A percentile compares a stretch with the other conserved stretches of the same genome.
Conservation (phyloP, 345 rosid species). For the Geranium rotundifolium region DNA sequence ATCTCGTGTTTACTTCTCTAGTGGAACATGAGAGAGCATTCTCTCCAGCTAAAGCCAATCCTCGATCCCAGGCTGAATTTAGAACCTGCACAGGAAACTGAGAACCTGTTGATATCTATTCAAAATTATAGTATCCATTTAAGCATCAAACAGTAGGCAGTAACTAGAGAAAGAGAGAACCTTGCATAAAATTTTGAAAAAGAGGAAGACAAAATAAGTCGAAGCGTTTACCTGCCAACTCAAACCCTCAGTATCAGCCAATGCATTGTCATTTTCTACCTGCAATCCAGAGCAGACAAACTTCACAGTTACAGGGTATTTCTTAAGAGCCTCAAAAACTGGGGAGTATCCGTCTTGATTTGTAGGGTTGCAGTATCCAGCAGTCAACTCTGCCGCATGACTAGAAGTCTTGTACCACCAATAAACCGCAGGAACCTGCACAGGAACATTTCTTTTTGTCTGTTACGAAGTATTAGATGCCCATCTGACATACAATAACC, state of each 20-base stretch:
- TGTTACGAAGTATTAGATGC: neutral
- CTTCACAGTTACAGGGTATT: constrained; percentile 52
- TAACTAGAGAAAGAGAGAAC: neutral
- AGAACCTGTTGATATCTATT: constrained; percentile 3
- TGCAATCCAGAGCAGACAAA: constrained; percentile 59
- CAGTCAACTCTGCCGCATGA: constrained; percentile 86
- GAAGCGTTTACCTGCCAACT: constrained; percentile 67
- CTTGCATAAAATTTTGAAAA: neutral
- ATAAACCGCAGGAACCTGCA: constrained; percentile 80
- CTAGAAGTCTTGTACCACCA: constrained; percentile 91
- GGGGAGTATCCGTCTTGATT: constrained; percentile 82
- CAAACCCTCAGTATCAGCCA: constrained; percentile 76
- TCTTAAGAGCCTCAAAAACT: constrained; percentile 62
- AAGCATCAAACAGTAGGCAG: neutral
- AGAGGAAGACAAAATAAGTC: neutral
- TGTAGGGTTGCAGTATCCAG: constrained; percentile 79
- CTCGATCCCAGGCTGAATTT: constrained; percentile 81
- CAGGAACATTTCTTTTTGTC: constrained; percentile 4
- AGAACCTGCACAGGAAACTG: constrained; percentile 41
- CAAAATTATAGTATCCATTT: neutral
- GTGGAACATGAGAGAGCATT: constrained; percentile 60
- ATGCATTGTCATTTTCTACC: constrained; percentile 41
- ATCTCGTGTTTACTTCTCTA: constrained; percentile 60
- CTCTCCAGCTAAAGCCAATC: constrained; percentile 55
- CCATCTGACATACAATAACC: too few relatives aligned